Conservation (phyloP, 805 yeast species). For the Kluyveromyces lactis region DNA sequence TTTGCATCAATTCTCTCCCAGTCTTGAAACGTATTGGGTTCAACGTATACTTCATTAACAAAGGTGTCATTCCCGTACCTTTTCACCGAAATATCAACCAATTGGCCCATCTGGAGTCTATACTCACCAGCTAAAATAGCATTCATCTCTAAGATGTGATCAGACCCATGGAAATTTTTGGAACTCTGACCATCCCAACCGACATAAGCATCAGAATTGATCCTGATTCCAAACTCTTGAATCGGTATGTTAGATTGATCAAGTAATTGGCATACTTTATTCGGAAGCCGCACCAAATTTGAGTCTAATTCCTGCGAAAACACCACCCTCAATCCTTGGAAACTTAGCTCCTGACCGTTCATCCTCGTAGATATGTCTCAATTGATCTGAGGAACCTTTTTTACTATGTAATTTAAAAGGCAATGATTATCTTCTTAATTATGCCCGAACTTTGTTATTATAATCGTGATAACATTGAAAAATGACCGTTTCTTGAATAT, state of each 20-base stretch:
- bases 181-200: slow-evolving; percentile 27
- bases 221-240: slow-evolving; percentile 18
- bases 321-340: slow-evolving; percentile 9
- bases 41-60: slow-evolving; percentile 60
- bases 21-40: slow-evolving; percentile 69
- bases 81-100: slow-evolving; percentile 10
- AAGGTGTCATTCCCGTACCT: slow-evolving; percentile 8
- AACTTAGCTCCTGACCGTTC: slow-evolving; percentile 7
- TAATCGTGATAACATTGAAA: no score
- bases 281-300: slow-evolving; percentile 24
- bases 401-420: no score
- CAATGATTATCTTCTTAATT: no score
- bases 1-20: slow-evolving; percentile 89
- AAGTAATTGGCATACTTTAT: slow-evolving; percentile 12
- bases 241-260: slow-evolving; percentile 17
- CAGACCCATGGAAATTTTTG: slow-evolving; percentile 10
- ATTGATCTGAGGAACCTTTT: no score
- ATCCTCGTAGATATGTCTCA: not conserved
- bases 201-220: slow-evolving; percentile 10
- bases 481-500: no score
- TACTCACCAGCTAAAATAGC: slow-evolving; percentile 17
- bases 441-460: no score
- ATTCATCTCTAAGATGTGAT: slow-evolving; percentile 15
- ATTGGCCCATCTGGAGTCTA: slow-evolving; percentile 6
- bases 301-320: slow-evolving; percentile 18